A percentile compares a stretch with the other conserved stretches of the same genome.
Conservation (phyloP, 1,284 basidiomycete species). For the Spongispora temasekensis region DNA sequence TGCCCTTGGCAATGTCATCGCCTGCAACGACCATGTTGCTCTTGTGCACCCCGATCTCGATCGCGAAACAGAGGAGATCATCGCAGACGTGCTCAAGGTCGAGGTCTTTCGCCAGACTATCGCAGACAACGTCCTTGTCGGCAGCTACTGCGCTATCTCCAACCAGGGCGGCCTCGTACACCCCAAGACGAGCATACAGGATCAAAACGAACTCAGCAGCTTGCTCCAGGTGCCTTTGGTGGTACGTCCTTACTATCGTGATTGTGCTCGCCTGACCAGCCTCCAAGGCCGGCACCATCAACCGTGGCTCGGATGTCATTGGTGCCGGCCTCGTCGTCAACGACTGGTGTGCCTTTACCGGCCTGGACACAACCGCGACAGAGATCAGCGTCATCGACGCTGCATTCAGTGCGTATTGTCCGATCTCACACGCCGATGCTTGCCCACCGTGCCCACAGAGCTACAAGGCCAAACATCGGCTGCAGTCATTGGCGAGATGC, state of each 20-base stretch:
- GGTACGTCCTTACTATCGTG: slow-evolving; percentile 48
- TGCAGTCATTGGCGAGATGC: slow-evolving; percentile 92
- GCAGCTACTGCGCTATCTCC: slow-evolving; percentile 91
- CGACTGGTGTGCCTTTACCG: slow-evolving; percentile 98
- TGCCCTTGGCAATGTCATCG: slow-evolving; percentile 97
- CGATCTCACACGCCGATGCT: slow-evolving; percentile 3
- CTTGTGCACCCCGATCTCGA: slow-evolving; percentile 98
- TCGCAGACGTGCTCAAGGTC: slow-evolving; percentile 98
- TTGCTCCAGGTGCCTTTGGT: slow-evolving; percentile 95
- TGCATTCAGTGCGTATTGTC: slow-evolving; percentile 84
- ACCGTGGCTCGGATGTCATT: slow-evolving; percentile 96
- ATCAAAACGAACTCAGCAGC: slow-evolving; percentile 96
- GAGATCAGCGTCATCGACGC: slow-evolving; percentile 99
- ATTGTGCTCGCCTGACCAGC: slow-evolving; percentile 4
- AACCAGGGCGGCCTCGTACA: slow-evolving; percentile 98
- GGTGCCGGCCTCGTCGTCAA: slow-evolving; percentile 98
- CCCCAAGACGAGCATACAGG: slow-evolving; percentile 94
- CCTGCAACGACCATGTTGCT: slow-evolving; percentile 97
- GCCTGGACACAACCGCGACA: slow-evolving; percentile 95
- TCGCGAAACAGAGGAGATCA: slow-evolving; percentile 99
- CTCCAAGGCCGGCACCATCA: slow-evolving; percentile 92
- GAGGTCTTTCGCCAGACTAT: slow-evolving; percentile 99
- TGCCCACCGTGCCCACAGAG: slow-evolving; percentile 48
- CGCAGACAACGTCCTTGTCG: slow-evolving; percentile 96
- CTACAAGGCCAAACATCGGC: slow-evolving; percentile 85